Evolutionary conservation across 352 stramenopile species (phyloP).

Genomic region (Phytophthora citricola): DNA sequence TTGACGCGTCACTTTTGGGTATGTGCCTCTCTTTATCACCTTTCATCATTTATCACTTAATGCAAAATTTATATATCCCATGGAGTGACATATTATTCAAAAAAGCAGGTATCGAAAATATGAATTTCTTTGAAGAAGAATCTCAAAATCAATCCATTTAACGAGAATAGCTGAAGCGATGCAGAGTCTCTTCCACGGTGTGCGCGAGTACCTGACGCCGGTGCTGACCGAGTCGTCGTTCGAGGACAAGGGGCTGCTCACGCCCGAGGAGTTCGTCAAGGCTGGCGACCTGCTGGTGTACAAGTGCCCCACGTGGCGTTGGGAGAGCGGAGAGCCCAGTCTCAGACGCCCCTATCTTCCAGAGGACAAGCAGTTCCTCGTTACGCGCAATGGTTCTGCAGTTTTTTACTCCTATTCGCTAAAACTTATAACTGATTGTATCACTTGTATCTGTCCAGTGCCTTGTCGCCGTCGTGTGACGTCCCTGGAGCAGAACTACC

Average conservation of each 20-base stretch:
- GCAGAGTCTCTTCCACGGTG: slow-evolving; percentile 83
- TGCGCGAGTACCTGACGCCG: slow-evolving; percentile 89
- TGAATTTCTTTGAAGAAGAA: slow-evolving; percentile 18
- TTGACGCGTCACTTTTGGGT: too few relatives aligned
- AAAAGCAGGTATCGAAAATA: neutral
- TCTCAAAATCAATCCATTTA: neutral
- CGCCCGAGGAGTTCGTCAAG: slow-evolving; percentile 96
- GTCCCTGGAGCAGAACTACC: slow-evolving; percentile 77
- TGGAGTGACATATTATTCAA: too few relatives aligned
- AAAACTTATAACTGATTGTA: neutral
- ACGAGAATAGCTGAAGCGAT: slow-evolving; percentile 34
- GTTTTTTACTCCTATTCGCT: neutral
- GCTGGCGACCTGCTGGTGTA: slow-evolving; percentile 96
- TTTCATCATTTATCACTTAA: too few relatives aligned
- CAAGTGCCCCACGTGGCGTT: slow-evolving; percentile 97
- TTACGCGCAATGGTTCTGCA: slow-evolving; percentile 71
- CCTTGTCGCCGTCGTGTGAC: slow-evolving; percentile 87
- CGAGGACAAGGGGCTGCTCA: slow-evolving; percentile 94
- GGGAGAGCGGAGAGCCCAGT: slow-evolving; percentile 79
- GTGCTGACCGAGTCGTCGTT: slow-evolving; percentile 94
- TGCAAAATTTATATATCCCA: too few relatives aligned
- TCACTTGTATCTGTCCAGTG: slow-evolving; percentile 48
- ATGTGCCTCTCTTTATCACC: too few relatives aligned
- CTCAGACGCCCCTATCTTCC: slow-evolving; percentile 74
- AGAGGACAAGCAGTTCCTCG: slow-evolving; percentile 88